phyloP scores from a whole-genome alignment of 768 basidiomycete species.

The Gelatoporia subvermispora region DNA sequence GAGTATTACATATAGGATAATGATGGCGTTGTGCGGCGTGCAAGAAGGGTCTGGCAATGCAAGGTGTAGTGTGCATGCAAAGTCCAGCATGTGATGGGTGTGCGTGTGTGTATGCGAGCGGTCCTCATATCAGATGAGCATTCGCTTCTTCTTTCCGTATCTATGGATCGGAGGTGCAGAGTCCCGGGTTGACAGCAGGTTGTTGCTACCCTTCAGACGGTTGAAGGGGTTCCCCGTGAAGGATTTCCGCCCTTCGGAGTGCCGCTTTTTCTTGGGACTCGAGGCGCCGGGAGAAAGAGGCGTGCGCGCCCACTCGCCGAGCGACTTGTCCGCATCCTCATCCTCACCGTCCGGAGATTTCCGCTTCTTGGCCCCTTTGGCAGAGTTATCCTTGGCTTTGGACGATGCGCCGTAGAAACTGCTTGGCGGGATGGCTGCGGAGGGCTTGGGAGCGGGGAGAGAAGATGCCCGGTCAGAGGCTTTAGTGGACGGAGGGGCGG shows the following conservation, averaged over 20 bases:
- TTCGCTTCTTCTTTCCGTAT: constrained; percentile 29
- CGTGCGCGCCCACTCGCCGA: constrained; percentile 15
- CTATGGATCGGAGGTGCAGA: constrained; percentile 18
- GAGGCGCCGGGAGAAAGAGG: constrained; percentile 9
- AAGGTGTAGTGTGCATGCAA: background rate
- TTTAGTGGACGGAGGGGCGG: background rate
- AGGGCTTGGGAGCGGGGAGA: constrained; percentile 25
- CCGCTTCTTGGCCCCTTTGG: constrained; percentile 32
- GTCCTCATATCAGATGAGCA: constrained; percentile 29
- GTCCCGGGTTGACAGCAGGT: constrained; percentile 24
- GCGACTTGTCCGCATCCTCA: constrained; percentile 14
- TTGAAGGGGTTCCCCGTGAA: constrained; percentile 29
- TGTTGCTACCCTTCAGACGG: constrained; percentile 31
- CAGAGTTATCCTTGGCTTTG: constrained; percentile 4
- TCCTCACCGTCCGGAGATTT: constrained; percentile 34
- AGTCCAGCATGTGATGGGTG: background rate
- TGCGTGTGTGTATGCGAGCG: background rate
- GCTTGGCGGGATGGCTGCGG: constrained; percentile 24
- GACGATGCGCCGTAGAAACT: constrained; percentile 32
- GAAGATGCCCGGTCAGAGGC: constrained; percentile 11
- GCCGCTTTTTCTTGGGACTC: constrained; percentile 4
- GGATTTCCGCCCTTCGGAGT: background rate
- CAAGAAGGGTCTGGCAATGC: background rate
- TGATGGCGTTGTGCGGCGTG: background rate
- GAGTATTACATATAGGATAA: background rate